A percentile compares a stretch with the other conserved stretches of the same genome.
Evolutionary conservation across 2,329 filamentous ascomycete genomes (phyloP).

Genomic region (Parafenestella ontariensis): DNA sequence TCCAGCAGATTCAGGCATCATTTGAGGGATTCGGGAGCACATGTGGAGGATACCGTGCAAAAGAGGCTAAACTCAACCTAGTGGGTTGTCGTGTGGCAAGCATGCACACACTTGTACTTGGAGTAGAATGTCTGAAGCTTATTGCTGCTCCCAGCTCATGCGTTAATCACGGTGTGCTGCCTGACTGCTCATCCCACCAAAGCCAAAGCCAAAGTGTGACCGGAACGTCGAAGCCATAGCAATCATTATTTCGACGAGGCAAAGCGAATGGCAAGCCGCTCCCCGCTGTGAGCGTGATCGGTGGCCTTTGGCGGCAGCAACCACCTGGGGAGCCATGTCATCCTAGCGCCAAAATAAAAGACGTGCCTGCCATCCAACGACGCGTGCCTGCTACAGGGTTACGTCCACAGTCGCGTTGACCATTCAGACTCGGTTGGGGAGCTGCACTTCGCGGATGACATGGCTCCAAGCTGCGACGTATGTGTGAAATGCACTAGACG

Average conservation of each 20-base stretch:
- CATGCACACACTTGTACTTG: slow-evolving; percentile 6
- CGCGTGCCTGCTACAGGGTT: slow-evolving; percentile 17
- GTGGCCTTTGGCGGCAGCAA: slow-evolving; percentile 5
- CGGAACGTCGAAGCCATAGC: slow-evolving; percentile 7
- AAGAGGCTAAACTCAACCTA: slow-evolving; percentile 37
- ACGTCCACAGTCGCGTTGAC: slow-evolving; percentile 18
- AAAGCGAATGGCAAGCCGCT: slow-evolving; percentile 7
- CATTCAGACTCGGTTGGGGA: slow-evolving; percentile 18
- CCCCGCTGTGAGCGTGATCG: slow-evolving; percentile 4
- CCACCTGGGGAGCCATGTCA: not conserved
- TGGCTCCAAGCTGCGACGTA: slow-evolving; percentile 24
- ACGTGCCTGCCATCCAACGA: slow-evolving; percentile 7
- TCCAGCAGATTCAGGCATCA: slow-evolving; percentile 16
- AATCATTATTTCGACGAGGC: slow-evolving; percentile 6
- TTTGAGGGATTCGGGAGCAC: too few relatives aligned
- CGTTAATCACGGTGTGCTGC: slow-evolving; percentile 15
- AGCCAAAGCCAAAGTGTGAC: slow-evolving; percentile 3
- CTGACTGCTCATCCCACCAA: slow-evolving; percentile 7
- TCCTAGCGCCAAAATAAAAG: slow-evolving; percentile 6
- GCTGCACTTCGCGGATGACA: slow-evolving; percentile 13
- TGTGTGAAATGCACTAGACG: slow-evolving; percentile 28
- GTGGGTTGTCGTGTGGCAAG: slow-evolving; percentile 17
- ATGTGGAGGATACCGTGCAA: slow-evolving; percentile 20
- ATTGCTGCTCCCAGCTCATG: slow-evolving; percentile 5
- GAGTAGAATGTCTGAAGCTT: slow-evolving; percentile 11